Evolutionary conservation across 306 rosid genomes (phyloP).

Genomic region (Calophaca sinica): DNA sequence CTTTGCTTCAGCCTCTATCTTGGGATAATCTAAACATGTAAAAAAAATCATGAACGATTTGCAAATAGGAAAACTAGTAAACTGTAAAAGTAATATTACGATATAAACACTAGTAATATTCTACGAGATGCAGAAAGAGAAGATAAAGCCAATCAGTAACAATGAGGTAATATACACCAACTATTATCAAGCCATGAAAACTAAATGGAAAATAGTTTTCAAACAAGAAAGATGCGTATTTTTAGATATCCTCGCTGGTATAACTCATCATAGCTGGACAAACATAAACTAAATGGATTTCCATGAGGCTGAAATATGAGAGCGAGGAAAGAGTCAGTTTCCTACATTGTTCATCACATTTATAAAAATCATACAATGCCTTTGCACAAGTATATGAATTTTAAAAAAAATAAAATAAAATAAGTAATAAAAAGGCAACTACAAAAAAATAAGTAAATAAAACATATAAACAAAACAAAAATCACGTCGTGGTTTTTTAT

Average conservation of each 20-base stretch:
- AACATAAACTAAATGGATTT: neutral
- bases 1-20: constrained; percentile 91
- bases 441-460: neutral
- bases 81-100: constrained; percentile 31
- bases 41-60: constrained; percentile 41
- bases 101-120: constrained; percentile 24
- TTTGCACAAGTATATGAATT: constrained; percentile 4
- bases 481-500: neutral
- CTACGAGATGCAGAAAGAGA: constrained; percentile 32
- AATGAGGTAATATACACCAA: constrained; percentile 26
- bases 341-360: constrained; percentile 10
- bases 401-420: too few species aligned
- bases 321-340: constrained; percentile 19
- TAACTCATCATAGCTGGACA: constrained; percentile 35
- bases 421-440: neutral
- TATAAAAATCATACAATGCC: constrained; percentile 9
- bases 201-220: constrained; percentile 23
- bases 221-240: constrained; percentile 13
- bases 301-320: constrained; percentile 3
- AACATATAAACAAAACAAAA: neutral
- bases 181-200: constrained; percentile 10
- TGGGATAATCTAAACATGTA: constrained; percentile 73
- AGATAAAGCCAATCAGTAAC: constrained; percentile 17
- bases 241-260: constrained; percentile 15
- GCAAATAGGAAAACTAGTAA: constrained; percentile 30